A percentile compares a stretch with the other conserved stretches of the same genome.
These are phyloP conservation scores for Zygoascus biomembranicola DNA, from an alignment of 805 yeast species.

Conservation along the genomic window DNA sequence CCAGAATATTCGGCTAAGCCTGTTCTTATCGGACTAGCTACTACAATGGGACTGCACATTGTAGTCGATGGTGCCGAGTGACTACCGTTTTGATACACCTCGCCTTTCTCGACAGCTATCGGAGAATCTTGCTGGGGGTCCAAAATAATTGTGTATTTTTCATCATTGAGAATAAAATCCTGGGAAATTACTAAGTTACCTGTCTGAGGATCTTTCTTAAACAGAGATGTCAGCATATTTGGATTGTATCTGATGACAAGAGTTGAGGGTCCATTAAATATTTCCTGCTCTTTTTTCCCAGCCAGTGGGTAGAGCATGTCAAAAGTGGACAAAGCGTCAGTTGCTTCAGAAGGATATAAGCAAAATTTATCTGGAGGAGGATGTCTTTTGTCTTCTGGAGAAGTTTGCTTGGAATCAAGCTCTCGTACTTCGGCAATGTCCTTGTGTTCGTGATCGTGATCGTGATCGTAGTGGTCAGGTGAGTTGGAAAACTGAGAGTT, in stretches of 20 bases:
- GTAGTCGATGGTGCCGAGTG: not conserved
- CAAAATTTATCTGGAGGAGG: no score
- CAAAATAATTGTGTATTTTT: not conserved
- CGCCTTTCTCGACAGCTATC: not conserved
- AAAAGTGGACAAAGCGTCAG: no score
- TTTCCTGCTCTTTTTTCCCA: not conserved
- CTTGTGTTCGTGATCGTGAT: not conserved
- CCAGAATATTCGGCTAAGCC: not conserved
- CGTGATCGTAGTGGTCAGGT: not conserved
- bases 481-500: not conserved
- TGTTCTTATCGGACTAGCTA: not conserved
- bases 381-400: no score
- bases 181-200: not conserved
- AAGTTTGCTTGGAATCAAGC: no score
- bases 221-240: not conserved
- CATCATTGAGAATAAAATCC: not conserved
- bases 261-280: slow-evolving; percentile 1
- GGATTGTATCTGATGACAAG: not conserved
- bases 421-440: no score
- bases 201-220: not conserved
- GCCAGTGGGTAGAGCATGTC: not conserved
- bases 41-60: not conserved
- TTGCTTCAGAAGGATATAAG: no score
- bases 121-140: not conserved
- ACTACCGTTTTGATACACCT: not conserved